These are phyloP conservation scores for Paspalum vaginatum DNA, from an alignment of 176 grass and related monocot species.

Conservation along the genomic window DNA sequence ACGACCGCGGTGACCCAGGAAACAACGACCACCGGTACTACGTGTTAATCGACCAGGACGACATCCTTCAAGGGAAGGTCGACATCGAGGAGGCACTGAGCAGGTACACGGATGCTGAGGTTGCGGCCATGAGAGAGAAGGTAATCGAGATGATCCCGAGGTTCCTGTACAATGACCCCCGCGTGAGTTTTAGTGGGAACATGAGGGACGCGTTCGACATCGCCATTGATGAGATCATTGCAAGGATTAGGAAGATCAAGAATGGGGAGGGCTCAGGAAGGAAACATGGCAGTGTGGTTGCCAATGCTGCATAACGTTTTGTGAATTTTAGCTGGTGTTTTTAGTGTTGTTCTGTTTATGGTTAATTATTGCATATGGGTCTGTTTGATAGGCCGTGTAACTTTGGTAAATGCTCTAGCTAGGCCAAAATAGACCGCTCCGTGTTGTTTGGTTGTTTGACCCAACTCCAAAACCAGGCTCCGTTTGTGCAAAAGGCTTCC, in stretches of 20 bases:
- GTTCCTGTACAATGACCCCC: constrained; percentile 24
- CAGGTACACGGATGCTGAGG: not conserved
- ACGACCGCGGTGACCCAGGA: not conserved
- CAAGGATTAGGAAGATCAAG: constrained; percentile 23
- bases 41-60: constrained; percentile 6
- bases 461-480: too few species aligned
- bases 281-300: too few species aligned
- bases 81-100: constrained; percentile 12
- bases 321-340: not conserved
- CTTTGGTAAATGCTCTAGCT: too few species aligned
- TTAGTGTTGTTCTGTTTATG: too few species aligned
- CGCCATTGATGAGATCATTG: not conserved
- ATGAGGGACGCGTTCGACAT: constrained; percentile 17
- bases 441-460: too few species aligned
- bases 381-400: too few species aligned
- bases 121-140: constrained; percentile 9
- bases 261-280: too few species aligned
- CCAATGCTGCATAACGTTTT: not conserved
- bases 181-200: not conserved
- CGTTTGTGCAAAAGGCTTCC: too few species aligned
- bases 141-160: constrained; percentile 24
- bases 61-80: constrained; percentile 12
- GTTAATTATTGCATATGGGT: too few species aligned
- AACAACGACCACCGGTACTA: not conserved
- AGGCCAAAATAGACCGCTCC: too few species aligned